Conservation (phyloP, 495 filamentous ascomycete species). For the Umbilicaria muhlenbergii region DNA sequence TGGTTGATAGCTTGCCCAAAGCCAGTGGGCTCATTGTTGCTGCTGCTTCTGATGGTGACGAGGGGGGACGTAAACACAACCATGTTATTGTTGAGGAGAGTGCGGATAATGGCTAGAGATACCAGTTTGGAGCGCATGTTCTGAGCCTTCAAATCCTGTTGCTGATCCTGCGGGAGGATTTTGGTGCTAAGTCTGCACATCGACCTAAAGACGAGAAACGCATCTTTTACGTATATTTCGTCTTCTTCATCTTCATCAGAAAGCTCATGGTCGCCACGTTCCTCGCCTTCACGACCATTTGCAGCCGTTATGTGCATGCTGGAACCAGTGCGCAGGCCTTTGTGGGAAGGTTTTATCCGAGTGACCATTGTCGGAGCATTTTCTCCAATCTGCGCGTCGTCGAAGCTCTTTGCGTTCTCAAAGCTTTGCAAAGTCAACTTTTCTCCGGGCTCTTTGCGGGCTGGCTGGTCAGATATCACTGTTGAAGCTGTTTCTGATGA, state of each 20-base stretch:
- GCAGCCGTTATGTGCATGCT: slow-evolving; percentile 33
- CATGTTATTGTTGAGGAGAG: slow-evolving; percentile 81
- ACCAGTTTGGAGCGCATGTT: slow-evolving; percentile 96
- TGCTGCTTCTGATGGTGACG: slow-evolving; percentile 80
- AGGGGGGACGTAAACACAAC: slow-evolving; percentile 74
- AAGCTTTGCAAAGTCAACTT: slow-evolving; percentile 94
- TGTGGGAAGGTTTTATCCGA: slow-evolving; percentile 45
- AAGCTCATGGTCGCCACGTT: slow-evolving; percentile 29
- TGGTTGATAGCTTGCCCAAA: slow-evolving; percentile 95
- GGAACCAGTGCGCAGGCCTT: slow-evolving; percentile 34
- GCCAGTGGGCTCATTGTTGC: slow-evolving; percentile 68
- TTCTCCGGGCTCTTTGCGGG: slow-evolving; percentile 43
- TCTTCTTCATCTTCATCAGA: slow-evolving; percentile 79
- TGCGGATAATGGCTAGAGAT: slow-evolving; percentile 87
- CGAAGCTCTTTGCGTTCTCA: slow-evolving; percentile 83
- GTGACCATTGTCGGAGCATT: slow-evolving; percentile 88
- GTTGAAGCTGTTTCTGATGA: slow-evolving; percentile 32
- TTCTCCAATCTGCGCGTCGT: slow-evolving; percentile 80
- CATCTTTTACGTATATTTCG: slow-evolving; percentile 90
- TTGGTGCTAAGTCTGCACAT: slow-evolving; percentile 97
- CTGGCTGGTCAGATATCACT: slow-evolving; percentile 36
- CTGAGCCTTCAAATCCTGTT: slow-evolving; percentile 81
- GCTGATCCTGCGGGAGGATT: slow-evolving; percentile 69
- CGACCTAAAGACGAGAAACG: slow-evolving; percentile 90
- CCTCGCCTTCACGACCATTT: slow-evolving; percentile 29